Evolutionary conservation across 2,329 filamentous ascomycete species (phyloP).

Genomic region (Trichoderma sp.): DNA sequence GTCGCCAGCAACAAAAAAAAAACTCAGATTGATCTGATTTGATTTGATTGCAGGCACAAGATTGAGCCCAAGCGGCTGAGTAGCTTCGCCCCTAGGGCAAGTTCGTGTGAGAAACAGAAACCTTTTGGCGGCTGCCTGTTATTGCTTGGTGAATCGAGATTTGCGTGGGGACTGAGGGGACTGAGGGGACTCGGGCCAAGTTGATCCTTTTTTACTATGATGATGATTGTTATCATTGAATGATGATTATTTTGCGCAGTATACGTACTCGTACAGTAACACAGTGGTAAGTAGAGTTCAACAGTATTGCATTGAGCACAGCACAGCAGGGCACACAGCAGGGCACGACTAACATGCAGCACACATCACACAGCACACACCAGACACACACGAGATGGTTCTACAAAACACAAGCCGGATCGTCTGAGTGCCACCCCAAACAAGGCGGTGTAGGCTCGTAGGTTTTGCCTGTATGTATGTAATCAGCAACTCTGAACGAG

Average conservation of each 20-base stretch:
- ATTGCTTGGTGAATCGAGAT: neutral
- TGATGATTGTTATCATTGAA: neutral
- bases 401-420: neutral
- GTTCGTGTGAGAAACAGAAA: neutral
- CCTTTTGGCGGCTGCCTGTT: neutral
- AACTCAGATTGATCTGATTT: neutral
- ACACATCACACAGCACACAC: neutral
- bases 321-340: no score
- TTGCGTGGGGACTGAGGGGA: neutral
- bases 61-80: constrained; percentile 1
- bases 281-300: neutral
- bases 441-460: constrained; percentile 3
- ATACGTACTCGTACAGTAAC: no score
- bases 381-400: neutral
- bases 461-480: neutral
- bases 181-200: neutral
- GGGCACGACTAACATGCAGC: neutral
- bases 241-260: neutral
- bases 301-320: no score
- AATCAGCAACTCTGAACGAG: neutral
- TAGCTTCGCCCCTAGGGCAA: neutral
- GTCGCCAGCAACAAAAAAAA: neutral
- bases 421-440: neutral
- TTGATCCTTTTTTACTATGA: neutral
- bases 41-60: constrained; percentile 3